Percentiles rank a stretch among this genome's conserved stretches.
Conservation (phyloP, 768 basidiomycete species). For the Dacryopinax spathularia region DNA sequence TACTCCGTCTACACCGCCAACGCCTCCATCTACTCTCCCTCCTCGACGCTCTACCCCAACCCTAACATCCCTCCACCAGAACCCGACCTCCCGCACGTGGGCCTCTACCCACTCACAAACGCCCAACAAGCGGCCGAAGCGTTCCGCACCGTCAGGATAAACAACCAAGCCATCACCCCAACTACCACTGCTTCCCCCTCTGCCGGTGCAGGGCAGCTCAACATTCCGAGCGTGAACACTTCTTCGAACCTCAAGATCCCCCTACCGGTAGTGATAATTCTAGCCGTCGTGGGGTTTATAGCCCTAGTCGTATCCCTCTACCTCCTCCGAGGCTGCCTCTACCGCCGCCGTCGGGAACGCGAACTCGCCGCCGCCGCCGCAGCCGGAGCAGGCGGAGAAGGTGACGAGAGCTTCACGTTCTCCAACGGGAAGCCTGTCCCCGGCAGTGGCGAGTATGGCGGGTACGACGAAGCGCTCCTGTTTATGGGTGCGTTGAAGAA, state of each 20-base stretch:
- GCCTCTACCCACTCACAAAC: slow-evolving; percentile 50
- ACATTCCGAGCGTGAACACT: slow-evolving; percentile 19
- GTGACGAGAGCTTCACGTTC: background rate
- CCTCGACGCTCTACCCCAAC: slow-evolving; percentile 9
- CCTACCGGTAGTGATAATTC: slow-evolving; percentile 48
- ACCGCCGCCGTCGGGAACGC: background rate
- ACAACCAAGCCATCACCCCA: slow-evolving; percentile 29
- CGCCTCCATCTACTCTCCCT: slow-evolving; percentile 29
- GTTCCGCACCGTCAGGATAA: slow-evolving; percentile 54
- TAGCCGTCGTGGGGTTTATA: slow-evolving; percentile 46
- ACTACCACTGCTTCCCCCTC: slow-evolving; percentile 4
- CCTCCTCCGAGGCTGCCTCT: background rate
- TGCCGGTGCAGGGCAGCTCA: background rate
- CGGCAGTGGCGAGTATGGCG: no score
- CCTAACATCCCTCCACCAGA: slow-evolving; percentile 14
- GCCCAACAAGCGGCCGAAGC: slow-evolving; percentile 46
- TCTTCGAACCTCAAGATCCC: slow-evolving; percentile 25
- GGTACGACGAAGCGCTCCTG: background rate
- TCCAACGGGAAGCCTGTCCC: background rate
- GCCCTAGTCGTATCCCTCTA: slow-evolving; percentile 20
- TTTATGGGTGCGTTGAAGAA: background rate
- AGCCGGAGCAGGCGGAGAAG: background rate
- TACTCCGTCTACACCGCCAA: slow-evolving; percentile 49
- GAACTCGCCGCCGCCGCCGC: background rate
- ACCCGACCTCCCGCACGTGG: slow-evolving; percentile 34